A percentile compares a stretch with the other conserved stretches of the same genome.
Evolutionary conservation across 345 rosid species (phyloP).

Genomic region (Eucalyptus marginata): DNA sequence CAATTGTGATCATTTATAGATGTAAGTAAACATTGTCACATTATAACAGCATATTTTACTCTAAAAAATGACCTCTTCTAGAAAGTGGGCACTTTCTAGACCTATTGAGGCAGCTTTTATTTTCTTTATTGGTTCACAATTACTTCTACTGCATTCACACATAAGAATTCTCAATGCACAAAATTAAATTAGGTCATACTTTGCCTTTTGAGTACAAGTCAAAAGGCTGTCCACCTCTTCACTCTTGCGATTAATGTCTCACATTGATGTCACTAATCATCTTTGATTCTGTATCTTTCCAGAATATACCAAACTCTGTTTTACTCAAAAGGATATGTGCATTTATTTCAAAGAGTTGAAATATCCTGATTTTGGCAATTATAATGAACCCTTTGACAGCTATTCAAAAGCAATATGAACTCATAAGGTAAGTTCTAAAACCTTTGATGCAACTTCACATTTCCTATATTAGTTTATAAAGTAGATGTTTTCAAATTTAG

Average conservation of each 20-base stretch:
- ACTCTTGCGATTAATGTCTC: not conserved
- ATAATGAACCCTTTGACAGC: not conserved
- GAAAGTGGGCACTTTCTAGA: not conserved
- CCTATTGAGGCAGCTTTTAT: not conserved
- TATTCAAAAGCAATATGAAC: not conserved
- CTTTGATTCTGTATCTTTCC: not conserved
- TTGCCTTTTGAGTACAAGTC: not conserved
- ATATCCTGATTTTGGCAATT: not conserved
- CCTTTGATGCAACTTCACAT: not conserved
- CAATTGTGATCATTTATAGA: not conserved
- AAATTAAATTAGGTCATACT: not conserved
- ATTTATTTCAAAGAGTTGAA: not conserved
- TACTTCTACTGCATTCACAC: not conserved
- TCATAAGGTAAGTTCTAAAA: not conserved
- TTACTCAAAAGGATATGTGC: not conserved
- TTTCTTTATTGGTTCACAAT: not conserved
- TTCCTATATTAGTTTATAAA: not conserved
- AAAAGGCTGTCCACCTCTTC: not conserved
- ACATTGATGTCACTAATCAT: not conserved
- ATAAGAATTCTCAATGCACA: not conserved
- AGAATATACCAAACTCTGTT: not conserved
- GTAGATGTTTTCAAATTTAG: not conserved
- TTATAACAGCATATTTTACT: not conserved
- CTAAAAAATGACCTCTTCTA: not conserved
- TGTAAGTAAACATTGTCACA: not conserved